Evolutionary conservation across 192 early-diverging fungal species (phyloP).

Genomic region (Entrophospora sp.): DNA sequence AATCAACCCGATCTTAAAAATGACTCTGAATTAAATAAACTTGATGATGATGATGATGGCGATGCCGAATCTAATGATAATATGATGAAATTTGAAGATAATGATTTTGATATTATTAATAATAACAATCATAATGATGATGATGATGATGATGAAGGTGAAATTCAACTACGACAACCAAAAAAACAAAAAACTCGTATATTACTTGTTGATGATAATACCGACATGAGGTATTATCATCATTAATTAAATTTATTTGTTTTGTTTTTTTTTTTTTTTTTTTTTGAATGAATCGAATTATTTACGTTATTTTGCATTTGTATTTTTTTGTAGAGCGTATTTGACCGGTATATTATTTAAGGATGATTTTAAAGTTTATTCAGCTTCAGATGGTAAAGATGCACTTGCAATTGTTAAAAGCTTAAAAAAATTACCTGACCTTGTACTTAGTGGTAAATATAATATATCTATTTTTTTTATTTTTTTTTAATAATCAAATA

Average conservation of each 20-base stretch:
- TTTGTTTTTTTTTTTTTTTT: not conserved
- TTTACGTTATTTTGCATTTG: not conserved
- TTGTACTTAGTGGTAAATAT: conserved; percentile 32
- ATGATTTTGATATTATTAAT: not conserved
- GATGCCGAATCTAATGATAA: not conserved
- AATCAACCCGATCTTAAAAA: conserved; percentile 15
- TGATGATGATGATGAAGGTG: not conserved
- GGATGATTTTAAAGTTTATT: conserved; percentile 26
- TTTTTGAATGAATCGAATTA: not conserved
- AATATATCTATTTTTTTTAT: not conserved
- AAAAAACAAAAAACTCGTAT: too few relatives aligned
- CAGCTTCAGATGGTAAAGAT: conserved; percentile 31
- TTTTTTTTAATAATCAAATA: not conserved
- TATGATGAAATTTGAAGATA: not conserved
- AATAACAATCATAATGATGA: not conserved
- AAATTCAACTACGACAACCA: too few relatives aligned
- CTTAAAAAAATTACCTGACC: conserved; percentile 9
- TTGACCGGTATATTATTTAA: conserved; percentile 25
- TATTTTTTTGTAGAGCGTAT: conserved; percentile 10
- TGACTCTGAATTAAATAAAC: not conserved
- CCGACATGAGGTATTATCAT: conserved; percentile 33
- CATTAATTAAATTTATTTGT: not conserved
- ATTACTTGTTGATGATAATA: conserved; percentile 39
- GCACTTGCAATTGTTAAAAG: conserved; percentile 18
- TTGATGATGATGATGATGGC: not conserved